phyloP scores from a whole-genome alignment of 805 yeast species.

The Candida chilensis region DNA sequence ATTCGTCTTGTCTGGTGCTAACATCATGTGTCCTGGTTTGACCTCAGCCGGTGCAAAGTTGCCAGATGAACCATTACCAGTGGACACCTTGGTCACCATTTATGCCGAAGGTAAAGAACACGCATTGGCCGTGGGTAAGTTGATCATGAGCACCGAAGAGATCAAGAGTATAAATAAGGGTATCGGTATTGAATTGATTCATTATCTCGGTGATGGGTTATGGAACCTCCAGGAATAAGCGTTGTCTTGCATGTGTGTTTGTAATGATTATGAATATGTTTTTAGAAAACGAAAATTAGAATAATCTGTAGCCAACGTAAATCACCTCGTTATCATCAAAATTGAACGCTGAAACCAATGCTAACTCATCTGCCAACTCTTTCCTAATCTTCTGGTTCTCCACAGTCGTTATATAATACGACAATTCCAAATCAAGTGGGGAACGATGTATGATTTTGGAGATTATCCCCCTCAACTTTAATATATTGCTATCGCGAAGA shows the following conservation, averaged over 20 bases:
- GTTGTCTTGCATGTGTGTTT: not conserved
- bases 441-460: conserved; percentile 8
- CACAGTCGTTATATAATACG: conserved; percentile 11
- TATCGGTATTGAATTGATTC: conserved; percentile 77
- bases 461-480: conserved; percentile 23
- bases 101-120: conserved; percentile 90
- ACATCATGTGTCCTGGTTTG: conserved; percentile 94
- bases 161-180: conserved; percentile 80
- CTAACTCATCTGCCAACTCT: conserved; percentile 17
- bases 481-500: too few species aligned
- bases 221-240: conserved; percentile 44
- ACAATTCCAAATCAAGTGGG: conserved; percentile 14
- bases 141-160: conserved; percentile 83
- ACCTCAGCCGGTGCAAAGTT: conserved; percentile 78
- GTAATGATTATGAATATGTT: not conserved
- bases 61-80: conserved; percentile 63
- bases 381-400: conserved; percentile 7
- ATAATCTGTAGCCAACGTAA: conserved; percentile 6
- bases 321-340: conserved; percentile 12
- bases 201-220: conserved; percentile 83
- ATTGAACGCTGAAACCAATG: conserved; percentile 14
- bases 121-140: conserved; percentile 86
- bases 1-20: conserved; percentile 91
- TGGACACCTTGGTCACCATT: conserved; percentile 68
- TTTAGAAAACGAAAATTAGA: too few species aligned